Evolutionary conservation across 2,329 filamentous ascomycete species (phyloP).

Genomic region (Colletotrichum simmondsii): DNA sequence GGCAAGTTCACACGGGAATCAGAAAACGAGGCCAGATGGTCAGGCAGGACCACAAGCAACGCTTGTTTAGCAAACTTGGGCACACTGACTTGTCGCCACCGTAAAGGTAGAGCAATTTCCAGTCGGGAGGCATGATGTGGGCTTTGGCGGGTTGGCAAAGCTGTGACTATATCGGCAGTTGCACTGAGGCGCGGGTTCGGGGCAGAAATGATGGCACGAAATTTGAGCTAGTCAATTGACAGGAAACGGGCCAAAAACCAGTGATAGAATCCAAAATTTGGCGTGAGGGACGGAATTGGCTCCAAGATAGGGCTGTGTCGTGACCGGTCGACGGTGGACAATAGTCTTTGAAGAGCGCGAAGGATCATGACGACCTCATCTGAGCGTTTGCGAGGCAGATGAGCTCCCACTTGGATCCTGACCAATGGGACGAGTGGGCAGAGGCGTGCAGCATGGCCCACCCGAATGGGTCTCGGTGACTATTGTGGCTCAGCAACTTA

Average conservation of each 20-base stretch:
- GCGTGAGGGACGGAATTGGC: neutral
- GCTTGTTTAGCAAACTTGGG: neutral
- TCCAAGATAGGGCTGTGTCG: conserved; percentile 1
- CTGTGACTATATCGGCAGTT: neutral
- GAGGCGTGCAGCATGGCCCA: neutral
- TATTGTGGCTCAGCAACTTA: neutral
- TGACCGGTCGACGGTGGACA: neutral
- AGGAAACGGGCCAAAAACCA: neutral
- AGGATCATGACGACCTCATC: conserved; percentile 8
- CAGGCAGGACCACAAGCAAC: neutral
- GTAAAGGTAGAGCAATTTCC: conserved; percentile 47
- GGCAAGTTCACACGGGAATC: neutral
- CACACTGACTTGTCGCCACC: conserved; percentile 51
- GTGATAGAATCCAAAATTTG: neutral
- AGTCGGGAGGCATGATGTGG: conserved; percentile 23
- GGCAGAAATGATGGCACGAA: neutral
- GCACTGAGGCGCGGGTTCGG: neutral
- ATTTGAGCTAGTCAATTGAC: neutral
- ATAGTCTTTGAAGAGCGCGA: neutral
- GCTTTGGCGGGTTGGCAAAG: neutral
- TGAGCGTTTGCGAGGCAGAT: neutral
- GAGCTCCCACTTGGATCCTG: neutral
- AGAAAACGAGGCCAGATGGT: neutral
- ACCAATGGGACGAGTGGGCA: neutral
- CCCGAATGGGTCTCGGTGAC: no score